Base-by-base conservation (phyloP, 202 grass and related monocot genomes). In the Elaeis oleifera region DNA sequence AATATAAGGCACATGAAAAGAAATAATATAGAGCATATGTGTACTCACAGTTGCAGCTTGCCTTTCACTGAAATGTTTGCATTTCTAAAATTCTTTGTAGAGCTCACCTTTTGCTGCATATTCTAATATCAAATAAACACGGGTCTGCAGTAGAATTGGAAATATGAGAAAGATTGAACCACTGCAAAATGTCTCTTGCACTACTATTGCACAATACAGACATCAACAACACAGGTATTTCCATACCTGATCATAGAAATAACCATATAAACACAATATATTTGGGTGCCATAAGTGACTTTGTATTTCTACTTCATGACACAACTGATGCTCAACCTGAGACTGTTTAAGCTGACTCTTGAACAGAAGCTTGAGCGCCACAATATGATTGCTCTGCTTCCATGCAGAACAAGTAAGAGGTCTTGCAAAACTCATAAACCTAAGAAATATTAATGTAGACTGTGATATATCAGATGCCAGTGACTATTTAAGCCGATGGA, bases 71-170 rank as follows among this genome's bases (percentile, higher is more conserved):
- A 97, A 97, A 61, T 84, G 66, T 21, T 89, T 97, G 79, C 79
- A 89, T 61, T 86, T 92, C 49, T 90, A 85, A 71, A 97, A 19
- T 54, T 97, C 92, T 78, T 97, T 97, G 52, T 97, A 97, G 18
- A 97, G 79, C 19, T 97, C 92, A 7, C 92, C 92, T 56, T 97
- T 97, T n/a, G 88, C 74, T 24, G 88, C 92, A 79, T 97, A 90
- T 25, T 97, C 92, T 23, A 97, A 26, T 61, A 97, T 97, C 21
- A 97, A 70, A 56, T 92, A 92, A 61, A 99, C 85, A 18, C 85
- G 74, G 16, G 76, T 99, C 88, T 92, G 74, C n/a, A n/a, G 17
- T 72, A 73, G 31, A 54, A 54, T 6, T 31, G 64, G 13, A 68
- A 23, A 15, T 28, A 77, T 16, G 70, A 60, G 56, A 67, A 67